Percentiles rank a stretch among this genome's conserved stretches.
phyloP scores from a whole-genome alignment of 768 basidiomycete species.

The Lenzites betulinus region DNA sequence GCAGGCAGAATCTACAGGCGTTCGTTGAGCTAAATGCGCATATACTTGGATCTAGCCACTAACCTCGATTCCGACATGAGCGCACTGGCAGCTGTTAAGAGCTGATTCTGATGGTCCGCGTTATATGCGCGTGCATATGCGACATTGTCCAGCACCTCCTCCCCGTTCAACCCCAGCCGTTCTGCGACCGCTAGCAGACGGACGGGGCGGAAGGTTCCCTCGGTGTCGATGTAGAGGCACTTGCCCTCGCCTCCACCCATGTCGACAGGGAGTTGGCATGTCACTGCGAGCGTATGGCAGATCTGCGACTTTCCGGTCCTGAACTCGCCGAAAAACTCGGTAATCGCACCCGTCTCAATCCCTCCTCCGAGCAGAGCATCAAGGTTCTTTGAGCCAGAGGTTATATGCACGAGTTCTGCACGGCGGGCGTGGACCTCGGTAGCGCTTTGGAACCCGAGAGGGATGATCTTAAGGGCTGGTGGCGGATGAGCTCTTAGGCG shows the following conservation, averaged over 20 bases:
- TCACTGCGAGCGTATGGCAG: constrained; percentile 97
- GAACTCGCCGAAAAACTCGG: constrained; percentile 98
- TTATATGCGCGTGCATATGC: constrained; percentile 99
- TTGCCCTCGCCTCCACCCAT: constrained; percentile 99
- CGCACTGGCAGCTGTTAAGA: constrained; percentile 92
- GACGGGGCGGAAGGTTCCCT: constrained; percentile 97
- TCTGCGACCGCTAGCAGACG: constrained; percentile 94
- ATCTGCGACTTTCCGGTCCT: constrained; percentile 98
- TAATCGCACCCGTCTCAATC: constrained; percentile 97
- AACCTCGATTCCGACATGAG: constrained; percentile 99
- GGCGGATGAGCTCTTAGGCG: background rate
- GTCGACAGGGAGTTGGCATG: constrained; percentile 93
- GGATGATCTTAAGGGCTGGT: constrained; percentile 91
- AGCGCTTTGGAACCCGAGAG: constrained; percentile 96
- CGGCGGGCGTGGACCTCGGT: constrained; percentile 96
- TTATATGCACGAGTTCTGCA: constrained; percentile 94
- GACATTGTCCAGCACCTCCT: constrained; percentile 97
- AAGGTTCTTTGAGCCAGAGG: constrained; percentile 94
- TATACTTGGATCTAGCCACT: constrained; percentile 25
- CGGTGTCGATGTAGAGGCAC: constrained; percentile 98
- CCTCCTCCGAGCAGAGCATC: constrained; percentile 97
- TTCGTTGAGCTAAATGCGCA: constrained; percentile 24
- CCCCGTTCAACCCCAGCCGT: constrained; percentile 94
- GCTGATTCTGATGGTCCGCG: constrained; percentile 92
- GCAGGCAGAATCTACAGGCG: constrained; percentile 79